phyloP scores from a whole-genome alignment of 225 moss, liverwort and hornwort genomes.

The Thuidium tamariscinum region DNA sequence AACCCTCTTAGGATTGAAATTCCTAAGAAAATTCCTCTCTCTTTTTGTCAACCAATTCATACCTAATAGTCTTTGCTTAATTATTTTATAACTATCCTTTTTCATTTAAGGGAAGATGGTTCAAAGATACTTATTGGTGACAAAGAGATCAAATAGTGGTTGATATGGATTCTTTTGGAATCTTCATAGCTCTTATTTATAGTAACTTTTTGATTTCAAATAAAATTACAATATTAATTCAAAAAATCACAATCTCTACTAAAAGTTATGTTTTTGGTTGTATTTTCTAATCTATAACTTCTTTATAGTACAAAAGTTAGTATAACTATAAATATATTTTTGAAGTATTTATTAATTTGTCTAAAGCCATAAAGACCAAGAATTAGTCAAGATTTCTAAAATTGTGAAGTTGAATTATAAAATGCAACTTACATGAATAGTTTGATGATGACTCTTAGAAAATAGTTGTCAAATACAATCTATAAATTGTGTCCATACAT shows the following conservation, averaged over 20 bases:
- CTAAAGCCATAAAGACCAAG: rapidly evolving
- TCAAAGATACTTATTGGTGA: not conserved
- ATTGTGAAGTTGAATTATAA: not conserved
- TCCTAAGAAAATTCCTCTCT: too few species aligned
- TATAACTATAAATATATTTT: rapidly evolving
- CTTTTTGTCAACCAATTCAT: not conserved
- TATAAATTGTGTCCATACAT: rapidly evolving
- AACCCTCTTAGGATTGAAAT: rapidly evolving
- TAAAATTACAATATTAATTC: not conserved
- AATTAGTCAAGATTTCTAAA: not conserved
- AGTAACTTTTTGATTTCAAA: not conserved
- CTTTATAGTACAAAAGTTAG: not conserved
- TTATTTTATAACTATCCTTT: not conserved
- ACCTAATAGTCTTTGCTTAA: rapidly evolving
- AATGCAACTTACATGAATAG: not conserved
- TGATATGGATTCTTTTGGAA: not conserved
- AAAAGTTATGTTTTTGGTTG: rapidly evolving
- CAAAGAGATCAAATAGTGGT: not conserved
- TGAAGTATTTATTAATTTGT: not conserved
- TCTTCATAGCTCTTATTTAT: not conserved
- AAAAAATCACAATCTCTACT: too few species aligned
- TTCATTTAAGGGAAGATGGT: not conserved
- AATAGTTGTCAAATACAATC: not conserved
- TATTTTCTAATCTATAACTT: rapidly evolving
- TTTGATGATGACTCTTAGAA: not conserved